Base-by-base conservation (phyloP, 2,329 filamentous ascomycete species). In the Trichoderma harzianum region DNA sequence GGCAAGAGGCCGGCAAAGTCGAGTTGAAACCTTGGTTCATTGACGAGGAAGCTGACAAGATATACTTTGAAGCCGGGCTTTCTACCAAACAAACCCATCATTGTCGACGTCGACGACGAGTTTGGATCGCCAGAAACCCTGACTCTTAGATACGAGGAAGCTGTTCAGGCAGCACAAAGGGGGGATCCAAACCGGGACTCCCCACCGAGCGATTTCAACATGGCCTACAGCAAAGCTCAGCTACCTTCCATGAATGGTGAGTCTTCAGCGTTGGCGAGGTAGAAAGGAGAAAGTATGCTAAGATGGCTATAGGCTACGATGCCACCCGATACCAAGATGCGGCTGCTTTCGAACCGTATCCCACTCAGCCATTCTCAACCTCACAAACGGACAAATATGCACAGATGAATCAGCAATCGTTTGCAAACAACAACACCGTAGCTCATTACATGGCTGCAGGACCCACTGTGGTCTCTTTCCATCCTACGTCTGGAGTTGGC, bases 181-280 rank as follows among this genome's bases (percentile, higher is more conserved):
- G 85, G 85, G 81, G 84, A 83, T 81, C 84, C 84, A 81, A 82
- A 82, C 78, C 84, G 85, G 86, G 89, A 86, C 83, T 89, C 84
- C 83, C 85, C 86, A 80, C 85, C 79, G 74, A 76, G 76, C 75
- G 74, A 81, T 62, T 77, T 80, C 30, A 77, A 81, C 18, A 84
- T 84, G 82, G 82, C 82, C 82, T 91, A 91, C 83, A 95, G 94
- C 86, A 97, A 97, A 84, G 83, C 89, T 72, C 90, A 92, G 81
- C 86, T 90, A 83, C 87, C 91, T 82, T 92, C 91, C 81, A 88
- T 95, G 85, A 92, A 95, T 83, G 92, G 94, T 97, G 86, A 85
- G 93, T 91, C 18, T 57, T 34, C 5, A 32, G 3, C 5, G 21
- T 53, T 21, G 10, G 11, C 47, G 4, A 6, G 12, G n/a, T 34